These are phyloP conservation scores for Cyberlindnera misumaiensis DNA, from an alignment of 805 yeast species.

Conservation along the genomic window DNA sequence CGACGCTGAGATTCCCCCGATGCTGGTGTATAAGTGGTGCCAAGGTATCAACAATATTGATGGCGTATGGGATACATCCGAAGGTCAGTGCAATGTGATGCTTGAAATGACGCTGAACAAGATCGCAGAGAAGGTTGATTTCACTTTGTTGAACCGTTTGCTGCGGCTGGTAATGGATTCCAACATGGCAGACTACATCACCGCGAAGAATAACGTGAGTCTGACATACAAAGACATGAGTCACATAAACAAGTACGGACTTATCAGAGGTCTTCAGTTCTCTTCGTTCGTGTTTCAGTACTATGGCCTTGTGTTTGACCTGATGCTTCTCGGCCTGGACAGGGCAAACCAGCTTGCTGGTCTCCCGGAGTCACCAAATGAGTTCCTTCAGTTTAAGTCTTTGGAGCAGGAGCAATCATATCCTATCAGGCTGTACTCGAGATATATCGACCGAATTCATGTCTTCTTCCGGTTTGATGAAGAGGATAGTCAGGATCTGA, in stretches of 20 bases:
- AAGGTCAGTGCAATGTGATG: conserved; percentile 78
- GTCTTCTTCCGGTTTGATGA: conserved; percentile 69
- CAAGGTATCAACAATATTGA: conserved; percentile 79
- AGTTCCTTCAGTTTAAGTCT: conserved; percentile 66
- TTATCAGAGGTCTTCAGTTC: conserved; percentile 84
- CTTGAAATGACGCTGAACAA: conserved; percentile 68
- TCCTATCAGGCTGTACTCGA: conserved; percentile 74
- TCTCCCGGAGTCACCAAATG: conserved; percentile 59
- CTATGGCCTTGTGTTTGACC: conserved; percentile 80
- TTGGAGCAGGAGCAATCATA: conserved; percentile 51
- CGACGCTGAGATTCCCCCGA: conserved; percentile 89
- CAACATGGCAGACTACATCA: conserved; percentile 88
- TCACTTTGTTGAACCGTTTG: conserved; percentile 77
- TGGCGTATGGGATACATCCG: conserved; percentile 69
- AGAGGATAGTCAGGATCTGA: conserved; percentile 68
- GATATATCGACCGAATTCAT: conserved; percentile 79
- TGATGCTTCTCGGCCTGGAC: conserved; percentile 76
- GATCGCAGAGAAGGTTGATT: conserved; percentile 79
- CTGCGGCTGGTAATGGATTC: conserved; percentile 79
- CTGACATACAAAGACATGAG: conserved; percentile 91
- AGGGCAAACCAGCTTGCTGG: conserved; percentile 89
- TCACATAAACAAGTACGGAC: conserved; percentile 82
- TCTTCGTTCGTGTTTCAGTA: conserved; percentile 85
- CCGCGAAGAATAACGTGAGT: conserved; percentile 81
- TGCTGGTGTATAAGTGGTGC: conserved; percentile 88